Evolutionary conservation across 345 rosid genomes (phyloP).

Genomic region (Melastoma malabathricum): DNA sequence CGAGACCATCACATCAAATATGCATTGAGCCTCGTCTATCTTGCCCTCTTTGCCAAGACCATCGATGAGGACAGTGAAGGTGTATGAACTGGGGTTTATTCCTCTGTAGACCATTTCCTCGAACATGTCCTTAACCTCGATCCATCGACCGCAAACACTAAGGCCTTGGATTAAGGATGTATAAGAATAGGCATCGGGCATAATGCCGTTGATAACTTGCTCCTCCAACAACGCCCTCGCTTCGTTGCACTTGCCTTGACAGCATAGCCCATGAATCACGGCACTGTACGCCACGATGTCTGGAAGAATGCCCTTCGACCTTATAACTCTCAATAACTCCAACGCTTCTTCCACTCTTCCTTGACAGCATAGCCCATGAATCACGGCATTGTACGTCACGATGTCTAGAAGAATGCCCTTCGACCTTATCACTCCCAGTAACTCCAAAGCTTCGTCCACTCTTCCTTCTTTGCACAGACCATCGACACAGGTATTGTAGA

Average conservation of each 20-base stretch:
- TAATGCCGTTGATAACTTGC: background rate
- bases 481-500: slow-evolving; percentile 6
- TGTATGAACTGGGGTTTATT: background rate
- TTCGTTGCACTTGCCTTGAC: background rate
- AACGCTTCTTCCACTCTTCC: background rate
- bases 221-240: background rate
- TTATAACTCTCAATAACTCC: background rate
- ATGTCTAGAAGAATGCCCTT: no score
- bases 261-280: background rate
- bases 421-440: background rate
- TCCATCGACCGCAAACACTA: background rate
- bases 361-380: slow-evolving; percentile 8
- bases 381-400: no score
- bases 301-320: background rate
- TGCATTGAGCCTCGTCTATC: background rate
- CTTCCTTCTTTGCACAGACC: slow-evolving; percentile 8
- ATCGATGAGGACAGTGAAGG: slow-evolving; percentile 1
- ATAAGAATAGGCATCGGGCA: slow-evolving; percentile 1
- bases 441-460: slow-evolving; percentile 4
- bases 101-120: background rate
- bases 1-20: slow-evolving; percentile 1
- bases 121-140: background rate
- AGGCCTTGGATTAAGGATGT: slow-evolving; percentile 1
- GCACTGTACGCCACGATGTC: background rate
- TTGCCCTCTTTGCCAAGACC: background rate